These are phyloP conservation scores for Euphorbia pulcherrima DNA, from an alignment of 345 rosid species.

Conservation along the genomic window DNA sequence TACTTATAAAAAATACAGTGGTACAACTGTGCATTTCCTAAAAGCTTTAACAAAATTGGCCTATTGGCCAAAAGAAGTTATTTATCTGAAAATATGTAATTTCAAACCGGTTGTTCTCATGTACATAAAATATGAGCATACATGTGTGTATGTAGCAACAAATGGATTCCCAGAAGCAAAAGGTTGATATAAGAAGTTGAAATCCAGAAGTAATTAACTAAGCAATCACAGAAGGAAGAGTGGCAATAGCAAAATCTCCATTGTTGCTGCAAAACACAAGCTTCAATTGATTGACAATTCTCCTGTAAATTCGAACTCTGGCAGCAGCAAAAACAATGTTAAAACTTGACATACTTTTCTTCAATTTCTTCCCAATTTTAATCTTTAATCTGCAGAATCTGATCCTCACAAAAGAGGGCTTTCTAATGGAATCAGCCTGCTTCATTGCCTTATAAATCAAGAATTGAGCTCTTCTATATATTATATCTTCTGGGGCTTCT, in stretches of 20 bases:
- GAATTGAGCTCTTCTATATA: constrained; percentile 66
- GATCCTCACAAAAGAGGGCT: constrained; percentile 40
- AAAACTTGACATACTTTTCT: constrained; percentile 39
- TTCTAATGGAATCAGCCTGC: constrained; percentile 47
- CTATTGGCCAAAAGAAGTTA: too few relatives aligned
- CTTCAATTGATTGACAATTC: constrained; percentile 34
- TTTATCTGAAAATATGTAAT: too few relatives aligned
- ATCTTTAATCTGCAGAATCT: constrained; percentile 48
- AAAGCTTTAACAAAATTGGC: too few relatives aligned
- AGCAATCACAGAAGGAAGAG: constrained; percentile 31
- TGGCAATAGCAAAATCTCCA: constrained; percentile 25
- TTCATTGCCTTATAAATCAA: constrained; percentile 68
- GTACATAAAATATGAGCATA: too few relatives aligned
- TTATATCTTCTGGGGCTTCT: constrained; percentile 64
- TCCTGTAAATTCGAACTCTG: constrained; percentile 24
- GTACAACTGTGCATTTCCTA: too few relatives aligned
- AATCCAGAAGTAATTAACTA: background rate
- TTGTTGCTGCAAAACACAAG: constrained; percentile 26
- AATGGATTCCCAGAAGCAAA: constrained; percentile 8
- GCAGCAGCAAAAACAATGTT: constrained; percentile 31
- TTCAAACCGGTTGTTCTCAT: too few relatives aligned
- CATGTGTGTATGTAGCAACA: background rate
- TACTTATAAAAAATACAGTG: too few relatives aligned
- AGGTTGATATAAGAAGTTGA: too few relatives aligned
- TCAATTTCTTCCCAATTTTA: constrained; percentile 61